These are phyloP conservation scores for Syzygium grande DNA, from an alignment of 345 rosid species.

Conservation along the genomic window DNA sequence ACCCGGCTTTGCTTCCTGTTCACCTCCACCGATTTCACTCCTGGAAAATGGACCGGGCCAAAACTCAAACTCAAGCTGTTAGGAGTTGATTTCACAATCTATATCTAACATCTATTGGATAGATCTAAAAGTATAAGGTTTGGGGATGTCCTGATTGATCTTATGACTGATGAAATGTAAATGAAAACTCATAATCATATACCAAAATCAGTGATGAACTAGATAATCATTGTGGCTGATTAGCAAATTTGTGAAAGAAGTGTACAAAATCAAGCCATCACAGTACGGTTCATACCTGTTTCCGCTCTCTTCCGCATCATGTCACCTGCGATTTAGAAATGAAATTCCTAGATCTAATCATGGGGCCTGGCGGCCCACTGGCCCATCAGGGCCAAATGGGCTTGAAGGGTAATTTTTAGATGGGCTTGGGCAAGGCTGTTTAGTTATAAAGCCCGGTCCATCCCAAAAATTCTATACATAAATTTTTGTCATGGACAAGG, in stretches of 20 bases:
- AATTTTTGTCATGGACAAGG: neutral
- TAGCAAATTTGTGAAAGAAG: neutral
- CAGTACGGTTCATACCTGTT: neutral
- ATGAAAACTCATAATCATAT: neutral
- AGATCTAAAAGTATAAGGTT: neutral
- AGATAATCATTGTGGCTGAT: neutral
- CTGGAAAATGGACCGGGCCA: neutral
- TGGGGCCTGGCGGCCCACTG: neutral
- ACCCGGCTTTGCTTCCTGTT: slow-evolving; percentile 5
- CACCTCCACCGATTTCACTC: slow-evolving; percentile 4
- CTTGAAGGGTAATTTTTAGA: neutral
- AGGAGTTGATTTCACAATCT: neutral
- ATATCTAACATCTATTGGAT: neutral
- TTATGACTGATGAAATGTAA: neutral
- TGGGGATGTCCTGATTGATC: neutral
- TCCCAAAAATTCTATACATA: neutral
- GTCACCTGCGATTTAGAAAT: neutral
- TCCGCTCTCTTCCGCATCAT: neutral
- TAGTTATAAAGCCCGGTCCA: neutral
- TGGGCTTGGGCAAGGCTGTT: neutral
- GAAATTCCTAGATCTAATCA: neutral
- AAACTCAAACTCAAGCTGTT: neutral
- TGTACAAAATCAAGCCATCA: neutral
- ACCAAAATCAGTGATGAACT: neutral
- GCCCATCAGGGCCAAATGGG: neutral